A percentile compares a stretch with the other conserved stretches of the same genome.
phyloP scores from a whole-genome alignment of 2,329 filamentous ascomycete genomes.

The Ophiocordyceps unilateralis region DNA sequence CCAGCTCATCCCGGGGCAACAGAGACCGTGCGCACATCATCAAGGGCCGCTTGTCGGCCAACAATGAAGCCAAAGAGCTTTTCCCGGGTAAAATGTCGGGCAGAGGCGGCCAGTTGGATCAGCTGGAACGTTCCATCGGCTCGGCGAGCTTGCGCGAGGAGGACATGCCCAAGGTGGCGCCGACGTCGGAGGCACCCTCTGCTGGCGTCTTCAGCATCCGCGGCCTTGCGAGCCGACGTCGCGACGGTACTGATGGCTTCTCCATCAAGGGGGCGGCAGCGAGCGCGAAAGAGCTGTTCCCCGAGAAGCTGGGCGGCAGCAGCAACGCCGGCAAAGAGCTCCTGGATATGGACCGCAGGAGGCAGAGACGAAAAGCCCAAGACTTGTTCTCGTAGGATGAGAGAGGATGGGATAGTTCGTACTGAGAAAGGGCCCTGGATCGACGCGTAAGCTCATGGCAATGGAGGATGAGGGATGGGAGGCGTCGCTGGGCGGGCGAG shows the following conservation, averaged over 20 bases:
- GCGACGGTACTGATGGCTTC: conserved; percentile 31
- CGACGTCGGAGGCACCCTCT: conserved; percentile 26
- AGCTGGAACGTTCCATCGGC: conserved; percentile 20
- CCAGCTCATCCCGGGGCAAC: conserved; percentile 17
- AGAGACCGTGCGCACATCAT: conserved; percentile 16
- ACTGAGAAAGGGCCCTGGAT: no score
- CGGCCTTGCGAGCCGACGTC: conserved; percentile 32
- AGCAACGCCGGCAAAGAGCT: conserved; percentile 51
- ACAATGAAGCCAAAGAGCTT: conserved; percentile 18
- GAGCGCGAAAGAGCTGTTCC: conserved; percentile 49
- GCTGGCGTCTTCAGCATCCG: conserved; percentile 39
- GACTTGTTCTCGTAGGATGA: conserved; percentile 47
- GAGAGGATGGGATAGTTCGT: neutral
- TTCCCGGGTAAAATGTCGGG: conserved; percentile 18
- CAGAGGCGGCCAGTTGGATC: conserved; percentile 16
- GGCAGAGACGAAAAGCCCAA: conserved; percentile 52
- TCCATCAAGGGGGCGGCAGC: conserved; percentile 42
- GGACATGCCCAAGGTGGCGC: conserved; percentile 38
- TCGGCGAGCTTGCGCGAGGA: conserved; percentile 19
- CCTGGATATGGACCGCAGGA: conserved; percentile 30
- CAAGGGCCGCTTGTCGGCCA: conserved; percentile 13
- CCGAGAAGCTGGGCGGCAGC: conserved; percentile 34
- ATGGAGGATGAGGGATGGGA: neutral
- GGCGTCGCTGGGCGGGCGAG: no score
- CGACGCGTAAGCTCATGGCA: no score